Conservation (phyloP, 2,329 filamentous ascomycete species). For the Botrytis fragariae region DNA sequence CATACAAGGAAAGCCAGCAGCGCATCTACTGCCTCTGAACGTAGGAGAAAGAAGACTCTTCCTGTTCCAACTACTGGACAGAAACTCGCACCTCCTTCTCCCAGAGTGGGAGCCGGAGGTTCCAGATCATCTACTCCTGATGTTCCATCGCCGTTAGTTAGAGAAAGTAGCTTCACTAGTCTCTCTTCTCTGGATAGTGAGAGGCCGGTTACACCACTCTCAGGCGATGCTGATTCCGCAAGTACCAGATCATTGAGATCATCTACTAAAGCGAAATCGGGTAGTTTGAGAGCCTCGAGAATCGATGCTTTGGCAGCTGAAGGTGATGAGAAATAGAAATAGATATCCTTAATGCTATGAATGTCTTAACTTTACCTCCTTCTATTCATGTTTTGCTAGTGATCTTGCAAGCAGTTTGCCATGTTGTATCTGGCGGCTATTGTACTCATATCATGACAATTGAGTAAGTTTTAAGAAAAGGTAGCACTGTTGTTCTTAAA, state of each 20-base stretch:
- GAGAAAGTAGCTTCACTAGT: slow-evolving; percentile 36
- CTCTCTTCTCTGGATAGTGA: slow-evolving; percentile 36
- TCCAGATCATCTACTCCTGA: slow-evolving; percentile 34
- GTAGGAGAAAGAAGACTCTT: slow-evolving; percentile 32
- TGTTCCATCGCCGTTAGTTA: slow-evolving; percentile 34
- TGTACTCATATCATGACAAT: background rate
- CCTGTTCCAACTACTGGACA: slow-evolving; percentile 25
- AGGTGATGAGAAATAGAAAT: slow-evolving; percentile 13
- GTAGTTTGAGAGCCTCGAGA: background rate
- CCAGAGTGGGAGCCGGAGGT: background rate
- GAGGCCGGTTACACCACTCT: slow-evolving; percentile 26
- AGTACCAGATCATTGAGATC: slow-evolving; percentile 16
- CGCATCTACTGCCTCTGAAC: slow-evolving; percentile 34
- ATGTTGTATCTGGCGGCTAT: no score
- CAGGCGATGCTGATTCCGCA: slow-evolving; percentile 27
- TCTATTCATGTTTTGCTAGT: background rate
- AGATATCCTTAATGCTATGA: slow-evolving; percentile 7
- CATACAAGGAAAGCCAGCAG: slow-evolving; percentile 35
- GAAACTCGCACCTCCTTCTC: slow-evolving; percentile 30
- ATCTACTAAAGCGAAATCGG: slow-evolving; percentile 2
- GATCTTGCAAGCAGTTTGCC: background rate
- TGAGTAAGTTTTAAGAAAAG: background rate
- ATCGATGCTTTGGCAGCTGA: slow-evolving; percentile 3
- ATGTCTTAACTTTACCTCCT: background rate
- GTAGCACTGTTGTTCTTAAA: background rate